Evolutionary conservation across 2,329 filamentous ascomycete genomes (phyloP), one percentile per base, ranked within the genome.

Genomic region (Neofusicoccum kwambonambiense): DNA sequence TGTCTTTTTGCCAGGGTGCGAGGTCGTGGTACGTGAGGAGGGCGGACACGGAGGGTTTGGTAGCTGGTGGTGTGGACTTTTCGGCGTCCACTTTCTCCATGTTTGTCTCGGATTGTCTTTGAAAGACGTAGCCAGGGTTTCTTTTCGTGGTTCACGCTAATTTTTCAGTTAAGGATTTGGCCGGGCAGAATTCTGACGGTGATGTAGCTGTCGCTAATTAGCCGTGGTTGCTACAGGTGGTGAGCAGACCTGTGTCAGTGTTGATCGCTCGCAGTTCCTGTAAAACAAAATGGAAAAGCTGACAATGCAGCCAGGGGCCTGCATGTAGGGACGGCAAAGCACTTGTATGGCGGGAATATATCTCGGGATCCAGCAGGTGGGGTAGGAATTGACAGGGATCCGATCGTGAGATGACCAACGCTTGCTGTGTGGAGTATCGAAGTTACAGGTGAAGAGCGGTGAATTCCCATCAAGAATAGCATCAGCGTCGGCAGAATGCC

Each of bases 1-100:
- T 92, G 75, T 91, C 89, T 72, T 77, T 76, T 69, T 81, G 79
- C 81, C 81, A 83, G 61, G 68, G 39, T 2, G 75, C 72, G 8
- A 83, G 70, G n/a, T 82, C 77, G 9, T 69, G 8, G 49, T 34
- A 66, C 52, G 34, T 34, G 12, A 66, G 17, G 7, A 62, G 35
- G 7, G 39, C 7, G 9, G 41, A 15, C 3, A 2, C 15, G 35
- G 8, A 12, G 4, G 11, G 6, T 13, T 13, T 37, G 13, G 27
- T 3, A 9, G n/a, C 39, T 12, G 15, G 15, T 37, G 31, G 5
- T 7, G 15, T 7, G 15, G 3, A 4, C 2, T 19, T 37, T n/a
- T 34, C n/a, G 8, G 19, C 15, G 27, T 27, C 19, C 41, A 44
- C 9, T 31, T 62, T 50, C 44, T 62, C 58, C 45, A 62, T 61